Evolutionary conservation across 345 rosid genomes (phyloP), one percentile per base, ranked within the genome.

Genomic region (Erodium maritimum): DNA sequence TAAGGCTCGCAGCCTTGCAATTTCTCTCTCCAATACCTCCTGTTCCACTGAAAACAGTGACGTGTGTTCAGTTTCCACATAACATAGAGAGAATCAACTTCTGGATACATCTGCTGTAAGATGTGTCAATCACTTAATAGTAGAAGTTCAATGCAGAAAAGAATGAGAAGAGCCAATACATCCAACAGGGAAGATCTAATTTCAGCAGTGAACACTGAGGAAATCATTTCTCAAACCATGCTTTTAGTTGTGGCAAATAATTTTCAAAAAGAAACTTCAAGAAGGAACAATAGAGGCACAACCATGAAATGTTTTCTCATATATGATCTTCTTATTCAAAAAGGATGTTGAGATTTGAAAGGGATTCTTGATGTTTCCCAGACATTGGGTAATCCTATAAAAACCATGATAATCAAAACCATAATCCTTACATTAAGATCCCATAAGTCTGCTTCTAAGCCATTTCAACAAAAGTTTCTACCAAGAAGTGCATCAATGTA

Each of bases 21-120:
- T 71, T 70, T 87, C 95, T 66, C 79, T 77, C 69, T 82, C 95
- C 70, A 84, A 72, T 56, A 84, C 78, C 60, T 80, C 81, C 10
- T 87, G 95, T 75, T 84, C 91, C 69, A 82, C 95, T 84, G 75
- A 42, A 12, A 42, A 11, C 14, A 42, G 48, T 16, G 2, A 12
- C 17, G 14, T 42, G 12, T 42, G 12, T 42, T 42, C 17, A 42
- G 17, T 42, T 42, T 42, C 48, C 48, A 42, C 48, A 42, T 16
- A 42, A 42, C 48, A 42, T 42, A 7, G 17, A 42, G 48, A 42
- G 14, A 42, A 42, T 42, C 13, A 10, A 42, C 17, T 10, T 42
- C 48, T 14, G 48, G 16, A 42, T 42, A 42, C 48, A 42, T 42
- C 14, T 3, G 48, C 48, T 14, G 14, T 14, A 42, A 10, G 8